phyloP scores from a whole-genome alignment of 192 early-diverging fungal genomes.

The Entrophospora sp. region DNA sequence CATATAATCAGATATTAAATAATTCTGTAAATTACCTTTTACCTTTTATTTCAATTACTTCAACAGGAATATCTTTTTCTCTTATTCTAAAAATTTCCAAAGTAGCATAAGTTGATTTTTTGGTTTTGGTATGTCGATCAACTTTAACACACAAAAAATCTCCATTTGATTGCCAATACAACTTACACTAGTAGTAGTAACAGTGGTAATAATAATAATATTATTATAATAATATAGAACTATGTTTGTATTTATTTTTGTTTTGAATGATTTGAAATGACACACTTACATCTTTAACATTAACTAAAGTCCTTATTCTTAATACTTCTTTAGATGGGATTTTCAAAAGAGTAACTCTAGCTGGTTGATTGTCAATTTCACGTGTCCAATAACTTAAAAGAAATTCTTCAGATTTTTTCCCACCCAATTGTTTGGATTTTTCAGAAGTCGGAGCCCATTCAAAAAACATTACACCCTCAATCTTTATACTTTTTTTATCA shows the following conservation, averaged over 20 bases:
- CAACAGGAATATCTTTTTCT: conserved; percentile 94
- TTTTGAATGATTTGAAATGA: not conserved
- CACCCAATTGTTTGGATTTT: conserved; percentile 13
- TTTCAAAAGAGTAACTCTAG: conserved; percentile 83
- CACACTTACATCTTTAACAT: conserved; percentile 62
- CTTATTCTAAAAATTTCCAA: conserved; percentile 89
- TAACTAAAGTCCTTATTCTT: conserved; percentile 97
- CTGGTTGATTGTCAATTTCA: conserved; percentile 90
- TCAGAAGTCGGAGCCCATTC: conserved; percentile 58
- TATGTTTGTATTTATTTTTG: not conserved
- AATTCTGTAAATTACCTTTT: conserved; percentile 11
- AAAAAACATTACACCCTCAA: conserved; percentile 68
- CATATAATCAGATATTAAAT: not conserved
- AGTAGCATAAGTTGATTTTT: conserved; percentile 81
- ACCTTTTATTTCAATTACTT: conserved; percentile 86
- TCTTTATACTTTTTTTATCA: conserved; percentile 90
- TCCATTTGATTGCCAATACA: conserved; percentile 88
- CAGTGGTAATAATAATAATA: not conserved
- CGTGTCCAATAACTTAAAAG: conserved; percentile 93
- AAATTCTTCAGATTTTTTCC: conserved; percentile 47
- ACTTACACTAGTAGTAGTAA: conserved; percentile 47
- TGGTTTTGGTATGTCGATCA: conserved; percentile 82
- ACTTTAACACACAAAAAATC: conserved; percentile 90
- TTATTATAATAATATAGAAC: not conserved
- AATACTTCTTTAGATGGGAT: conserved; percentile 79